phyloP scores from a whole-genome alignment of 208 protist genomes.

The Leishmania gerbilli region DNA sequence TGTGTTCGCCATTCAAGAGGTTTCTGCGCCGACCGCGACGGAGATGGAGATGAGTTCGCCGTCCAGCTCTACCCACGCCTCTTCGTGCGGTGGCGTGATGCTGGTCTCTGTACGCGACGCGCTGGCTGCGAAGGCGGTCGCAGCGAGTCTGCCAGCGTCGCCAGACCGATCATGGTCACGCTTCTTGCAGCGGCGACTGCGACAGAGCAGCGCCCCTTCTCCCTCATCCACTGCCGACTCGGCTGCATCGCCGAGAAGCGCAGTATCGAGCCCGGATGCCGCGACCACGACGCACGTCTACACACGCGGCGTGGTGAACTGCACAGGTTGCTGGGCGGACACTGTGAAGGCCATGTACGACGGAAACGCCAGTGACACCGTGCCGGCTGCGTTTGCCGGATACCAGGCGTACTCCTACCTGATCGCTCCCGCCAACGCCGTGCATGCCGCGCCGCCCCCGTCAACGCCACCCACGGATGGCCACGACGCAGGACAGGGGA shows the following conservation, averaged over 20 bases:
- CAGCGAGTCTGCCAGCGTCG: not conserved
- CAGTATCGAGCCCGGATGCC: not conserved
- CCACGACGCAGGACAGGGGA: not conserved
- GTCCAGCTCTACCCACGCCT: not conserved
- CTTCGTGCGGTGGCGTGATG: slow-evolving; percentile 8
- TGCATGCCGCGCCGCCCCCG: slow-evolving; percentile 13
- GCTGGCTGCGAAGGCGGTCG: slow-evolving; percentile 2
- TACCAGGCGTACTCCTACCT: slow-evolving; percentile 60
- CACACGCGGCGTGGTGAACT: slow-evolving; percentile 73
- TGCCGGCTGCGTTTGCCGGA: slow-evolving; percentile 39
- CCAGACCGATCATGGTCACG: not conserved
- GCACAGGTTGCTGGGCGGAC: slow-evolving; percentile 64
- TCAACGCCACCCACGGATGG: not conserved
- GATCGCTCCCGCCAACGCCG: slow-evolving; percentile 46
- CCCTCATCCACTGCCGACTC: not conserved
- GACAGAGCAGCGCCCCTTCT: not conserved
- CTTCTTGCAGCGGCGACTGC: slow-evolving; percentile 1
- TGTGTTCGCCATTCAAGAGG: slow-evolving; percentile 30
- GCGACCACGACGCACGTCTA: slow-evolving; percentile 24
- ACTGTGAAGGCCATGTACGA: slow-evolving; percentile 51
- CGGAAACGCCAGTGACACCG: slow-evolving; percentile 31
- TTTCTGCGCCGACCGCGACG: not conserved
- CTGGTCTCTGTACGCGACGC: slow-evolving; percentile 22
- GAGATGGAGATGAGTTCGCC: not conserved
- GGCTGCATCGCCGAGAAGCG: not conserved